Evolutionary conservation across 2,329 filamentous ascomycete species (phyloP), one percentile per base, ranked within the genome.

Genomic region (Tolypocladium endophyticum): DNA sequence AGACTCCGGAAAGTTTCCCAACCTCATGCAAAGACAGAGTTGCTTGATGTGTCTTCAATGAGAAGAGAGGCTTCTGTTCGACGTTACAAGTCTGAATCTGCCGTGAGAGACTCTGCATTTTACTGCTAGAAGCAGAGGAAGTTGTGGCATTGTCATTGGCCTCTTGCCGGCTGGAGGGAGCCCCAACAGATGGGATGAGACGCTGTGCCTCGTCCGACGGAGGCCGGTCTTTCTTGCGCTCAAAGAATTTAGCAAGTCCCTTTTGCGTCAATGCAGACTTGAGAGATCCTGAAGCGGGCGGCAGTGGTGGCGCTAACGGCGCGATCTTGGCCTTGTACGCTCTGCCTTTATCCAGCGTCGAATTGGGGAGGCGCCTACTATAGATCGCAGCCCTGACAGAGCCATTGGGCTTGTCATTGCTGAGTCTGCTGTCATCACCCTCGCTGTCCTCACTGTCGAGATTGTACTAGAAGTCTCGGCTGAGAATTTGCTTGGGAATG

Each of bases 381-480:
- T 55, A 35, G 43, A 28, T 16, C 36, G 52, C 30, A 18, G 11
- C 20, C 12, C 59, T 65, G 45, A 16, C 45, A 1, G 59, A 60
- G 25, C 54, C 64, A 35, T 64, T 62, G 39, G 53, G 28, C 12
- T 30, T 33, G n/a, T 28, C 12, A 8, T 20, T 38, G 53, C 43
- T 16, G 25, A 18, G 20, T 6, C 20, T 23, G 28, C 20, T 45
- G 3, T 55, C 60, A 4, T 68, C 65, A 25, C 65, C 63, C 25
- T 66, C 66, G 4, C 41, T 47, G 16, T 71, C 66, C 16, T 72
- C 72, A 50, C 69, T 73, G 65, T 74, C 72, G 63, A 73, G 65
- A 64, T 70, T 64, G 60, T 75, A 74, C 73, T 74, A 75, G 57
- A 71, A 71, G 30, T 70, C 63, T 65, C 72, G 72, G 64, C 65